Evolutionary conservation across 2,329 filamentous ascomycete genomes (phyloP).

Genomic region (Microcera coccophila): DNA sequence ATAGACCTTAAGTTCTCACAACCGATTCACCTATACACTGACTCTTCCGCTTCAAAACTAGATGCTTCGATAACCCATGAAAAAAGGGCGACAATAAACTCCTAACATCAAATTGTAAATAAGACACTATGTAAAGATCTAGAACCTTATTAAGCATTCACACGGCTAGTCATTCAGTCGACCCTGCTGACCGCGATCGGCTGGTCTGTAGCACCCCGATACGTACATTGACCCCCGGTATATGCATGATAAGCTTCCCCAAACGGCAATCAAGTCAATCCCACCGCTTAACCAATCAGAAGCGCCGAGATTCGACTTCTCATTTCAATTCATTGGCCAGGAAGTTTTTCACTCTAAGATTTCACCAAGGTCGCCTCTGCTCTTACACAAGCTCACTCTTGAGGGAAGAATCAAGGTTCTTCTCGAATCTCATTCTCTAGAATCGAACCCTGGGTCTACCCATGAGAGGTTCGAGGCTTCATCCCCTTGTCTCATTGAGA

Average conservation of each 20-base stretch:
- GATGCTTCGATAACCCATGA: no score
- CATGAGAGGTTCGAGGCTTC: conserved; percentile 22
- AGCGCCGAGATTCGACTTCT: conserved; percentile 2
- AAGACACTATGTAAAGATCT: no score
- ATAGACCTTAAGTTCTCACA: no score
- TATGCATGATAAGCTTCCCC: conserved; percentile 25
- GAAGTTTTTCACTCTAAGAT: conserved; percentile 10
- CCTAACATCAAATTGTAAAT: no score
- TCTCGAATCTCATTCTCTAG: conserved; percentile 1
- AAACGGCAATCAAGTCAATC: conserved; percentile 6
- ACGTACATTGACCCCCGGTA: conserved; percentile 19
- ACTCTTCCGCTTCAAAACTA: no score
- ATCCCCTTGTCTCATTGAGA: conserved; percentile 12
- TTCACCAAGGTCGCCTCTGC: conserved; percentile 1
- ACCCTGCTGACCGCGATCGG: neutral
- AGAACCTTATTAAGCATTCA: no score
- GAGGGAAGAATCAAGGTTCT: neutral
- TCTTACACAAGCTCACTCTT: conserved; percentile 1
- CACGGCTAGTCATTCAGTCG: no score
- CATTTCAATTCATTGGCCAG: conserved; percentile 12
- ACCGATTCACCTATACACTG: no score
- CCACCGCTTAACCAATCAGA: conserved; percentile 18
- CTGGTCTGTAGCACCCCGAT: neutral
- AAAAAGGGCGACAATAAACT: no score
- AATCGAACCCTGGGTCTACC: conserved; percentile 2